A percentile compares a stretch with the other conserved stretches of the same genome.
Conservation (phyloP, 768 basidiomycete species). For the Tricholoma furcatifolium region DNA sequence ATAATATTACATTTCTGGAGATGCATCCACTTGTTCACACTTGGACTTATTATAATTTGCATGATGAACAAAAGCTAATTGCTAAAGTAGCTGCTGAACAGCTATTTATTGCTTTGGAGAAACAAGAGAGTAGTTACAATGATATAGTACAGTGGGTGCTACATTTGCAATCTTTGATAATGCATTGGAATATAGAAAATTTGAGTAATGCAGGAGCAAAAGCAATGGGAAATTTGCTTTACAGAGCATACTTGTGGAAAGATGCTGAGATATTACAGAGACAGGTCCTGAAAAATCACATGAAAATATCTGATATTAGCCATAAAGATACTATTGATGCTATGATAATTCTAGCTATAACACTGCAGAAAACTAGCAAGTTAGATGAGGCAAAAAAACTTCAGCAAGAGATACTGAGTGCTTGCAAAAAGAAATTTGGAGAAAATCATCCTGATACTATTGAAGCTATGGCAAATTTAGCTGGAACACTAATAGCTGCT, state of each 20-base stretch:
- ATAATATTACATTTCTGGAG: too few relatives aligned
- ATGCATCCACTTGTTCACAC: too few relatives aligned
- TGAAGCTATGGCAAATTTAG: not conserved
- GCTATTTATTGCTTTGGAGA: not conserved
- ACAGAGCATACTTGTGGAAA: not conserved
- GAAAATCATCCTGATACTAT: not conserved
- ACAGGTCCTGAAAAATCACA: not conserved
- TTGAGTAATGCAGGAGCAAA: not conserved
- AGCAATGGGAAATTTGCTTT: not conserved
- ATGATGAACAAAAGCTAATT: not conserved
- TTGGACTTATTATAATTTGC: not conserved
- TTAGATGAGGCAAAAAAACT: not conserved
- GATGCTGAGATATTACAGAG: not conserved
- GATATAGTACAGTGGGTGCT: not conserved
- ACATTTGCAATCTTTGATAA: not conserved
- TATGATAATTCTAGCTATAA: not conserved
- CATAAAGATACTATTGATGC: not conserved
- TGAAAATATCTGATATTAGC: not conserved
- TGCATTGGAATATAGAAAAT: not conserved
- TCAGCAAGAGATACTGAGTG: not conserved
- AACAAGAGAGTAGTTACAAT: not conserved
- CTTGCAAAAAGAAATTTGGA: not conserved
- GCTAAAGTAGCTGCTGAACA: not conserved
- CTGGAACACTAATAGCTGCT: not conserved
- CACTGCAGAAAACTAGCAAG: not conserved